phyloP scores from a whole-genome alignment of 2,329 filamentous ascomycete genomes.

The Chaetoscypha palmicola region DNA sequence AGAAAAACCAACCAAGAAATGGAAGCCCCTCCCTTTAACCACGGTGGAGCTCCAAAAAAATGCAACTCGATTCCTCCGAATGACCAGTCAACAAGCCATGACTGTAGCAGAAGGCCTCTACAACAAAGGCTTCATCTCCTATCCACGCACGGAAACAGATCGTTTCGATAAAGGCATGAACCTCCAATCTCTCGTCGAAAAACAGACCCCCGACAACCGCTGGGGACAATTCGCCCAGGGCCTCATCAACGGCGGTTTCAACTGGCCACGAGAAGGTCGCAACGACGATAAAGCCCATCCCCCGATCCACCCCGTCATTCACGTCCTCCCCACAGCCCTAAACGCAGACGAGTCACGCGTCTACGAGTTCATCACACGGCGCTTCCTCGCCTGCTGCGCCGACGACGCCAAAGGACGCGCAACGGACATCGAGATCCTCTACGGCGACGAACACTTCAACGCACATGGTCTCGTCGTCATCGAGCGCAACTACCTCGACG shows the following conservation, averaged over 20 bases:
- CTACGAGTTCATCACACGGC: constrained; percentile 86
- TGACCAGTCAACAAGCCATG: constrained; percentile 90
- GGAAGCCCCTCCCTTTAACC: constrained; percentile 86
- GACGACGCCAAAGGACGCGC: constrained; percentile 84
- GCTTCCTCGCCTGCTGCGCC: constrained; percentile 92
- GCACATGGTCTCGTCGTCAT: constrained; percentile 79
- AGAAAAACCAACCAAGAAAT: constrained; percentile 88
- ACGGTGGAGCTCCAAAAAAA: constrained; percentile 97
- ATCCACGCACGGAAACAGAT: constrained; percentile 94
- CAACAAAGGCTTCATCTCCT: constrained; percentile 93
- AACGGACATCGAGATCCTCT: constrained; percentile 80
- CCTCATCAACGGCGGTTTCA: constrained; percentile 69
- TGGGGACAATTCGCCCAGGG: constrained; percentile 80
- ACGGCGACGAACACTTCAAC: constrained; percentile 75
- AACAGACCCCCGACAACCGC: constrained; percentile 66
- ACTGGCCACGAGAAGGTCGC: constrained; percentile 71
- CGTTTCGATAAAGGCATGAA: constrained; percentile 90
- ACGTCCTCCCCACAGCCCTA: constrained; percentile 55
- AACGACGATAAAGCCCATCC: constrained; percentile 97
- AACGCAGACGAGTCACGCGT: constrained; percentile 65
- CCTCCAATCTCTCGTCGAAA: constrained; percentile 69
- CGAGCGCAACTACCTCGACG: constrained; percentile 87
- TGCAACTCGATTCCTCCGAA: constrained; percentile 79
- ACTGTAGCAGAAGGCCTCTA: constrained; percentile 79
- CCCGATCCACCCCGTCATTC: constrained; percentile 93